Evolutionary conservation across 306 rosid species (phyloP).

Genomic region (Clitoria ternatea): DNA sequence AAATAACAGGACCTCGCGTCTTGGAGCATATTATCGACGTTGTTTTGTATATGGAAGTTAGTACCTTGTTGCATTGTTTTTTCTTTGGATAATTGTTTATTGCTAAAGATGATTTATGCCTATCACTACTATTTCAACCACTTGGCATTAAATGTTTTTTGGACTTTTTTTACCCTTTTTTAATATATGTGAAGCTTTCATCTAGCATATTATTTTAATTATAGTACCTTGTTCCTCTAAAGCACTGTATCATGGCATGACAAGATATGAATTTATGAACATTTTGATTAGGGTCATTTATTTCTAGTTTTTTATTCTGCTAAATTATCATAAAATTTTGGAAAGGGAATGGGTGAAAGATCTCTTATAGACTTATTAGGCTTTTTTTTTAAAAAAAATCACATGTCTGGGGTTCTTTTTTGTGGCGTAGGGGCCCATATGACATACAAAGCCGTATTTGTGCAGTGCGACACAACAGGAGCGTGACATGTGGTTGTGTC

Average conservation of each 20-base stretch:
- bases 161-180: background rate
- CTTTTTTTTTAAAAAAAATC: too few relatives aligned
- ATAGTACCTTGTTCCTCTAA: background rate
- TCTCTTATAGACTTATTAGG: too few relatives aligned
- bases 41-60: constrained; percentile 90
- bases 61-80: constrained; percentile 46
- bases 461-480: too few relatives aligned
- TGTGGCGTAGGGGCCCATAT: too few relatives aligned
- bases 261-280: constrained; percentile 11
- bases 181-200: background rate
- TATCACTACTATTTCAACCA: constrained; percentile 11
- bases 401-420: too few relatives aligned
- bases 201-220: background rate
- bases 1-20: constrained; percentile 88
- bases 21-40: constrained; percentile 95
- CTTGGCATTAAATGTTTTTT: background rate
- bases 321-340: background rate
- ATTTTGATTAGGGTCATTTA: background rate
- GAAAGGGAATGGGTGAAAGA: background rate
- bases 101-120: constrained; percentile 15
- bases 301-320: constrained; percentile 20
- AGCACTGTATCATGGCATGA: constrained; percentile 1
- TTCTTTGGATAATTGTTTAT: constrained; percentile 26
- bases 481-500: too few relatives aligned
- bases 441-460: too few relatives aligned